These are phyloP conservation scores for Hamamelis virginiana DNA, from an alignment of 164 flowering plant genomes.

Conservation along the genomic window DNA sequence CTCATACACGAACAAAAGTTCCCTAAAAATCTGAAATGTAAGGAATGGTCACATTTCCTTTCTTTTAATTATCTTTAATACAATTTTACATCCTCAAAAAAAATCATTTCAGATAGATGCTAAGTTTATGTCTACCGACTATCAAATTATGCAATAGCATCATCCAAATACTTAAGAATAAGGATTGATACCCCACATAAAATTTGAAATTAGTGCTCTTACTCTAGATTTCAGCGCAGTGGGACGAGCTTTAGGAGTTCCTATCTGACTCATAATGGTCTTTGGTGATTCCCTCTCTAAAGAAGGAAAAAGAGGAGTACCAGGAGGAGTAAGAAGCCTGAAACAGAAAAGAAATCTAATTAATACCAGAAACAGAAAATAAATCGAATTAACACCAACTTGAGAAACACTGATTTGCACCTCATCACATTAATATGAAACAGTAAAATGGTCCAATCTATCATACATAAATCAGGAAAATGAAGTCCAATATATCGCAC, in stretches of 20 bases:
- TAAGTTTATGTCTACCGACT: no score
- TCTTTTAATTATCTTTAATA: no score
- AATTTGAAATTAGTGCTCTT: slow-evolving; percentile 14
- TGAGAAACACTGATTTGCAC: not conserved
- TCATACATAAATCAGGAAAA: no score
- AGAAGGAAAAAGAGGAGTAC: slow-evolving; percentile 94
- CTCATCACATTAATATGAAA: not conserved
- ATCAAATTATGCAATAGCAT: not conserved
- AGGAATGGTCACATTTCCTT: no score
- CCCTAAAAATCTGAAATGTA: no score
- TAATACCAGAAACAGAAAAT: slow-evolving; percentile 13
- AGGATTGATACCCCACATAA: not conserved
- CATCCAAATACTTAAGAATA: not conserved
- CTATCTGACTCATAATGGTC: slow-evolving; percentile 64
- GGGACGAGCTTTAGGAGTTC: slow-evolving; percentile 68
- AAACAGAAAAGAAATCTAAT: slow-evolving; percentile 17
- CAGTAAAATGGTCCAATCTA: no score
- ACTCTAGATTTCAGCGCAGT: slow-evolving; percentile 81
- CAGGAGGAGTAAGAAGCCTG: slow-evolving; percentile 99
- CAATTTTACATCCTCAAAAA: no score
- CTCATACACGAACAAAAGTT: no score
- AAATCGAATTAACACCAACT: not conserved
- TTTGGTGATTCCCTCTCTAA: slow-evolving; percentile 80
- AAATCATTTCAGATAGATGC: not conserved
- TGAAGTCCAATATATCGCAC: not conserved